phyloP scores from a whole-genome alignment of 1,139 yeast species.

The Geotrichum phurueaensis region DNA sequence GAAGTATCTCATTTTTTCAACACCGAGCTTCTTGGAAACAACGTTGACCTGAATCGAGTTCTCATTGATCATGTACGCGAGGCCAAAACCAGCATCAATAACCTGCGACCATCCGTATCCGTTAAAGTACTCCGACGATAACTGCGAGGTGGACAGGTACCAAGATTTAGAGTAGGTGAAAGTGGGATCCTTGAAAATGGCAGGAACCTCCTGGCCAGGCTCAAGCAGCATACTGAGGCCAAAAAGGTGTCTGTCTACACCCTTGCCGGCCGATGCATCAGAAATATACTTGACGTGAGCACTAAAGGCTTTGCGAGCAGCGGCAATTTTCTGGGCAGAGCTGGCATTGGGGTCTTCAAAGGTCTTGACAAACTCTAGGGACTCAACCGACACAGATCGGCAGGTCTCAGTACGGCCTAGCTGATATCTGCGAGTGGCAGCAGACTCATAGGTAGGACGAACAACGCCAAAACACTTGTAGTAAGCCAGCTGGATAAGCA shows the following conservation, averaged over 20 bases:
- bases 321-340: conserved; percentile 53
- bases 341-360: conserved; percentile 61
- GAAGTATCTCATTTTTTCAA: conserved; percentile 62
- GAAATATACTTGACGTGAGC: conserved; percentile 71
- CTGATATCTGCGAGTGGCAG: conserved; percentile 84
- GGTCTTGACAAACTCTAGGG: conserved; percentile 64
- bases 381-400: conserved; percentile 72
- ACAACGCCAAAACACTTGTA: conserved; percentile 74
- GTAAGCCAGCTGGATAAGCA: conserved; percentile 75
- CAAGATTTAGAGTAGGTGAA: conserved; percentile 75
- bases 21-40: conserved; percentile 67
- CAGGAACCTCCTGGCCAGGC: conserved; percentile 59
- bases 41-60: conserved; percentile 85
- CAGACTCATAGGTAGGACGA: conserved; percentile 93
- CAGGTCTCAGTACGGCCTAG: conserved; percentile 97
- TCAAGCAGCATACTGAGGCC: conserved; percentile 74
- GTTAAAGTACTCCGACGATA: conserved; percentile 81
- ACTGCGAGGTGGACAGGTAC: conserved; percentile 85
- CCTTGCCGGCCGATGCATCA: conserved; percentile 79
- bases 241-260: conserved; percentile 90
- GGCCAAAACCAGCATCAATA: conserved; percentile 86
- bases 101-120: conserved; percentile 98
- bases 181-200: conserved; percentile 68
- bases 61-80: conserved; percentile 86
- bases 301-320: conserved; percentile 67